phyloP scores from a whole-genome alignment of 768 basidiomycete species.

The Suillus fuscotomentosus region DNA sequence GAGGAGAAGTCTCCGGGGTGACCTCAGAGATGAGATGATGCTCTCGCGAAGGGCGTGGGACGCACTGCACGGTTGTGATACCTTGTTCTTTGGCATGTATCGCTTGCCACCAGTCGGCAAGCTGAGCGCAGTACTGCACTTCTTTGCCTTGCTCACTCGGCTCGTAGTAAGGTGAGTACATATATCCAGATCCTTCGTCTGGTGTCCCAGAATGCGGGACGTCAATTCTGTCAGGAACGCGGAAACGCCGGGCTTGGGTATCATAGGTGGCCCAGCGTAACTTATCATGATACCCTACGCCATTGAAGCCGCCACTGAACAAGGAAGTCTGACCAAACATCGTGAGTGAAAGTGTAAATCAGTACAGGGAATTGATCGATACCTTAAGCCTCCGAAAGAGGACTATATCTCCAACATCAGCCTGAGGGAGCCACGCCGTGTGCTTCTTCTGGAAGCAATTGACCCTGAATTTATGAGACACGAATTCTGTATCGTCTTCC shows the following conservation, averaged over 20 bases:
- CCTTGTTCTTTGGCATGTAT: slow-evolving; percentile 22
- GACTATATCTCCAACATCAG: slow-evolving; percentile 47
- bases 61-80: slow-evolving; percentile 14
- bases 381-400: slow-evolving; percentile 54
- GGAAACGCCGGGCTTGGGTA: slow-evolving; percentile 33
- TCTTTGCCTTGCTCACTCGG: slow-evolving; percentile 36
- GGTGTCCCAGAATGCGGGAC: slow-evolving; percentile 34
- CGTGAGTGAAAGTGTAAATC: not conserved
- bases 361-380: slow-evolving; percentile 1
- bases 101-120: slow-evolving; percentile 54
- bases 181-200: slow-evolving; percentile 36
- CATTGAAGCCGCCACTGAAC: slow-evolving; percentile 31
- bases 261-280: slow-evolving; percentile 59
- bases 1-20: slow-evolving; percentile 40
- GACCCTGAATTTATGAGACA: slow-evolving; percentile 17
- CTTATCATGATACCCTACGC: slow-evolving; percentile 45
- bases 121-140: slow-evolving; percentile 39
- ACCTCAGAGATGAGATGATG: slow-evolving; percentile 54
- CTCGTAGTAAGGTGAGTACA: slow-evolving; percentile 45
- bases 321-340: slow-evolving; percentile 28
- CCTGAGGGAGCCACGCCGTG: slow-evolving; percentile 49
- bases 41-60: slow-evolving; percentile 20
- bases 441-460: slow-evolving; percentile 54
- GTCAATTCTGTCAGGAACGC: slow-evolving; percentile 36
- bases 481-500: slow-evolving; percentile 26